A percentile compares a stretch with the other conserved stretches of the same genome.
These are phyloP conservation scores for Akanthomyces uredinophilus DNA, from an alignment of 2,329 filamentous ascomycete species.

Conservation along the genomic window DNA sequence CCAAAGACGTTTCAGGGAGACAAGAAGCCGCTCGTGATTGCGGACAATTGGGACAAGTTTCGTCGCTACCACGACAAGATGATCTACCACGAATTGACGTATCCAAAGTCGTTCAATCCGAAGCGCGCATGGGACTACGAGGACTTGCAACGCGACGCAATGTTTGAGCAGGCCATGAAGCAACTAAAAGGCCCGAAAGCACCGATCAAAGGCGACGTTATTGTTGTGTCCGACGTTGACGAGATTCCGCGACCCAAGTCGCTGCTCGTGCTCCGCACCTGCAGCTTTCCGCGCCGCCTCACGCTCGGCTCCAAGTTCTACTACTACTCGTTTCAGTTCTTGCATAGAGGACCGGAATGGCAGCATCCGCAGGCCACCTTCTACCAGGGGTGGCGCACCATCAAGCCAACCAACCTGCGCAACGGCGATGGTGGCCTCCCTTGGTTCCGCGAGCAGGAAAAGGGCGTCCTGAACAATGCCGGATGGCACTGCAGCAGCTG, in stretches of 20 bases:
- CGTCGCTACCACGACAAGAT: slow-evolving; percentile 53
- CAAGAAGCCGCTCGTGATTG: slow-evolving; percentile 49
- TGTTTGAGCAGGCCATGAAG: slow-evolving; percentile 53
- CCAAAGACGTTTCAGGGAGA: slow-evolving; percentile 52
- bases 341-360: slow-evolving; percentile 40
- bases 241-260: slow-evolving; percentile 52
- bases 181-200: slow-evolving; percentile 35
- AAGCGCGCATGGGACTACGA: slow-evolving; percentile 45
- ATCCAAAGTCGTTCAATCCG: slow-evolving; percentile 36
- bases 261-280: slow-evolving; percentile 43
- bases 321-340: slow-evolving; percentile 54
- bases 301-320: slow-evolving; percentile 49
- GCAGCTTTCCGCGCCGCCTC: slow-evolving; percentile 47
- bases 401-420: slow-evolving; percentile 50
- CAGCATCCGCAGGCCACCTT: slow-evolving; percentile 55
- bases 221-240: slow-evolving; percentile 57
- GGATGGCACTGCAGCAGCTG: slow-evolving; percentile 61
- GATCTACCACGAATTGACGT: slow-evolving; percentile 51
- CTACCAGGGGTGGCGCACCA: slow-evolving; percentile 40
- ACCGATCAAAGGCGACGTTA: slow-evolving; percentile 46
- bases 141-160: slow-evolving; percentile 49
- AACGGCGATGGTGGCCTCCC: slow-evolving; percentile 39
- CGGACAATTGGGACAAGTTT: slow-evolving; percentile 49
- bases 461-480: slow-evolving; percentile 42
- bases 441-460: slow-evolving; percentile 36